phyloP scores from a whole-genome alignment of 2,329 filamentous ascomycete genomes.

The Beauveria sp. region DNA sequence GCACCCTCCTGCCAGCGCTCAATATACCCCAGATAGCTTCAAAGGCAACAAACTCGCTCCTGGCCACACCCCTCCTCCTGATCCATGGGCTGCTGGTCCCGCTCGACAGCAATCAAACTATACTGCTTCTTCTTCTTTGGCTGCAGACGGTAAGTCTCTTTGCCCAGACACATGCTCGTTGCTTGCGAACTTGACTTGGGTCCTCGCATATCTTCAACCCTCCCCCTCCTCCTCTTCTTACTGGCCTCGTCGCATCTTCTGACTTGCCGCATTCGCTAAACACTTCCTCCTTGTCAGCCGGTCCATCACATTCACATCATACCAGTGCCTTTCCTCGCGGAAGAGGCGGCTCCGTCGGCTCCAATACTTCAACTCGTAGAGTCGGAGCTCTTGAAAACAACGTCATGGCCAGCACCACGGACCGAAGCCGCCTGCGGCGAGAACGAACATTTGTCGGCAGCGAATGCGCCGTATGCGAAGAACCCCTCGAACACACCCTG shows the following conservation, averaged over 20 bases:
- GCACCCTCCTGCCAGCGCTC: slow-evolving; percentile 13
- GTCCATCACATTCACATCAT: slow-evolving; percentile 6
- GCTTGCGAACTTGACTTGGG: background rate
- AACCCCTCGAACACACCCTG: slow-evolving; percentile 90
- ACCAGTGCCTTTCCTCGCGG: slow-evolving; percentile 23
- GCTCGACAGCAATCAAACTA: background rate
- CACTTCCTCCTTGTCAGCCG: background rate
- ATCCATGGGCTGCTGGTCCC: slow-evolving; percentile 2
- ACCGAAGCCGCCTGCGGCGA: slow-evolving; percentile 70
- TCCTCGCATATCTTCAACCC: background rate
- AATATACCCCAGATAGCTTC: slow-evolving; percentile 10
- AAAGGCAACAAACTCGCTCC: slow-evolving; percentile 6
- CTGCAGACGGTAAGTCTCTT: background rate
- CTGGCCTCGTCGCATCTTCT: background rate
- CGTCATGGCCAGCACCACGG: slow-evolving; percentile 43
- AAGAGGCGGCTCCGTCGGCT: slow-evolving; percentile 20
- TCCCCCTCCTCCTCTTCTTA: background rate
- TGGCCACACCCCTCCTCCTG: background rate
- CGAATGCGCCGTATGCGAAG: slow-evolving; percentile 93
- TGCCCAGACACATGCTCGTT: background rate
- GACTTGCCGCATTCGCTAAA: background rate
- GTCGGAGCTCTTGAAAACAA: slow-evolving; percentile 33
- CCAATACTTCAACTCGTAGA: slow-evolving; percentile 27
- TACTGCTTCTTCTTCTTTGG: background rate
- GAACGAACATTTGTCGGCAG: slow-evolving; percentile 93